Percentiles rank a stretch among this genome's conserved stretches.
phyloP scores from a whole-genome alignment of 306 rosid genomes.

The Casuarina equisetifolia region DNA sequence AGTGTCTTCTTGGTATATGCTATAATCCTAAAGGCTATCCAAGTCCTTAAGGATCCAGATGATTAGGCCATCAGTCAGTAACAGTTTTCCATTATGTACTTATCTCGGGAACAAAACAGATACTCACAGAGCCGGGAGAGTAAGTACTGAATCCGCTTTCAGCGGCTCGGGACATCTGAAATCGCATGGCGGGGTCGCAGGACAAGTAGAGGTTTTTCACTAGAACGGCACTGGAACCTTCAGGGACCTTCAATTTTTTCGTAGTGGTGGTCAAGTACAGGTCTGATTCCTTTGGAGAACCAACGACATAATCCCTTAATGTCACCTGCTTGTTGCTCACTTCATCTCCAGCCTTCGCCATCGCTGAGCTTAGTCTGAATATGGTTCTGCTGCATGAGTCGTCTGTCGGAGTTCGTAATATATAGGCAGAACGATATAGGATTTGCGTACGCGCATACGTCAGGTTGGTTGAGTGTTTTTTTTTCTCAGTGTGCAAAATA shows the following conservation, averaged over 20 bases:
- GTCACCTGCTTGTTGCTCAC: slow-evolving; percentile 44
- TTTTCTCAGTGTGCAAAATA: no score
- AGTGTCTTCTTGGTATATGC: background rate
- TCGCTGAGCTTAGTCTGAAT: background rate
- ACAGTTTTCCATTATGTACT: background rate
- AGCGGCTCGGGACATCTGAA: slow-evolving; percentile 18
- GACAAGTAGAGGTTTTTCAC: slow-evolving; percentile 62
- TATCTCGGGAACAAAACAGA: background rate
- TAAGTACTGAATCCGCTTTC: slow-evolving; percentile 12
- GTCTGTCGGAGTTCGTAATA: no score
- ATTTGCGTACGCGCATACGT: no score
- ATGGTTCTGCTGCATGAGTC: no score
- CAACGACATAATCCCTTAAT: slow-evolving; percentile 29
- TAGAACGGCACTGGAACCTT: slow-evolving; percentile 20
- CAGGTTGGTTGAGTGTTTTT: no score
- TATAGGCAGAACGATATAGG: no score
- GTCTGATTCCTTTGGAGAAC: slow-evolving; percentile 42
- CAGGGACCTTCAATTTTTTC: slow-evolving; percentile 33
- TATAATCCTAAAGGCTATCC: background rate
- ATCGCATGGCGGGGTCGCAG: slow-evolving; percentile 62
- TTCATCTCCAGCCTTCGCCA: background rate
- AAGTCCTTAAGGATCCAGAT: no score
- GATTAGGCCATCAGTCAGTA: no score
- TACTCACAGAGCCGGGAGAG: slow-evolving; percentile 43
- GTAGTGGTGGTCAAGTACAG: slow-evolving; percentile 32